Evolutionary conservation across 225 moss, liverwort and hornwort genomes (phyloP), one percentile per base, ranked within the genome.

Genomic region (Neckera pumila): DNA sequence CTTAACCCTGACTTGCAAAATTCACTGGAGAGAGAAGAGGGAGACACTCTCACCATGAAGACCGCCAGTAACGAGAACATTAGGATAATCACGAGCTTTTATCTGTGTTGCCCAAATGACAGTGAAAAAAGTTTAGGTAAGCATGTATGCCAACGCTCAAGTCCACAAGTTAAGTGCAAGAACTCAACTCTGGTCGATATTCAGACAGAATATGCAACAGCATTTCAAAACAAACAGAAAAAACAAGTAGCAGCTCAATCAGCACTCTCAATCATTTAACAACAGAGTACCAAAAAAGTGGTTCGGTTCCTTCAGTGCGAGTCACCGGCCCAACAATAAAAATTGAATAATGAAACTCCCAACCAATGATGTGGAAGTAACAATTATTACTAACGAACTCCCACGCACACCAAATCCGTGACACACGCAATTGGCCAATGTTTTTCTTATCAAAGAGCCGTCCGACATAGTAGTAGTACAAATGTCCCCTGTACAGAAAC

Each of bases 21-120:
- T 70, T 75, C 67, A 72, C 64, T 57, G 47, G 45, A 43, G 56
- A 81, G 27, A 66, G 71, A 56, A 81, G 40, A 79, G 40, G 79
- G 70, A 51, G 60, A 81, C 56, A 56, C 64, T 54, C 66, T 84
- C 86, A 98, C 98, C 98, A 89, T 98, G 97, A 82, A 98, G 95
- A 74, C 98, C 96, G 81, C 97, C 98, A 53, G 94, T 95, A 75
- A 98, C 91, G 71, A 98, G 92, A 26, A 93, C 89, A 89, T 98
- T 95, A n/a, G 98, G 97, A 92, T 97, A 98, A 51, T 92, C 93
- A 86, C 92, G 91, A 70, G 90, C 86, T 87, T 90, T 94, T 73
- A 98, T 91, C 98, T 98, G 91, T 16, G 86, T 60, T 79, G 79
- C 62, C 64, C 64, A 85, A 85, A 63, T 70, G 58, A 73, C 42